Percentiles rank a stretch among this genome's conserved stretches.
These are phyloP conservation scores for Astrocystis sublimbata DNA, from an alignment of 495 filamentous ascomycete genomes.

Conservation along the genomic window DNA sequence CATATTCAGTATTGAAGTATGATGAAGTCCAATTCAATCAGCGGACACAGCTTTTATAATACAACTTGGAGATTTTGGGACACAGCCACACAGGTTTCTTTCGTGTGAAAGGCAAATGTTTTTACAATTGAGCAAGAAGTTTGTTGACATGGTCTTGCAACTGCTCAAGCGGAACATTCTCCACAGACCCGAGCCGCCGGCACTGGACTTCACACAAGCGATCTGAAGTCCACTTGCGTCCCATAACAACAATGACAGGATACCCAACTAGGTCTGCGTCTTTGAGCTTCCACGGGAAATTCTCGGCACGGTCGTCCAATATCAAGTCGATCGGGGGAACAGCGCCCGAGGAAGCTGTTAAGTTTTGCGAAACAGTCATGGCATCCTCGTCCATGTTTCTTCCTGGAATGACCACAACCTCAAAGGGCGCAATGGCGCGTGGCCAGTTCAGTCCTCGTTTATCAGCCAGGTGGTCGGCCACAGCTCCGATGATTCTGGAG, in stretches of 20 bases:
- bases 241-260: constrained; percentile 77
- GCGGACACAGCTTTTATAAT: too few relatives aligned
- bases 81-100: neutral
- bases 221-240: constrained; percentile 68
- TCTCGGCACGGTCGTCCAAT: constrained; percentile 73
- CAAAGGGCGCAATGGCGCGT: constrained; percentile 78
- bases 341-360: constrained; percentile 33
- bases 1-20: too few relatives aligned
- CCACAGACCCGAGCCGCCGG: constrained; percentile 48
- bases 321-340: constrained; percentile 56
- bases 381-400: constrained; percentile 54
- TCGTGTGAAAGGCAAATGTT: neutral
- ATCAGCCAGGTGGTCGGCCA: constrained; percentile 73
- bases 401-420: constrained; percentile 67
- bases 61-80: too few relatives aligned
- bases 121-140: constrained; percentile 47
- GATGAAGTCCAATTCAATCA: too few relatives aligned
- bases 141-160: constrained; percentile 40
- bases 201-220: constrained; percentile 76
- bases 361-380: constrained; percentile 57
- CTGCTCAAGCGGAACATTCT: constrained; percentile 27
- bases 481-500: constrained; percentile 84
- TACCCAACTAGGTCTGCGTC: constrained; percentile 91
- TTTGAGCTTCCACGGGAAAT: constrained; percentile 77
- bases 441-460: constrained; percentile 86